A percentile compares a stretch with the other conserved stretches of the same genome.
Evolutionary conservation across 345 rosid genomes (phyloP).

Genomic region (Eucalyptus polybractea): DNA sequence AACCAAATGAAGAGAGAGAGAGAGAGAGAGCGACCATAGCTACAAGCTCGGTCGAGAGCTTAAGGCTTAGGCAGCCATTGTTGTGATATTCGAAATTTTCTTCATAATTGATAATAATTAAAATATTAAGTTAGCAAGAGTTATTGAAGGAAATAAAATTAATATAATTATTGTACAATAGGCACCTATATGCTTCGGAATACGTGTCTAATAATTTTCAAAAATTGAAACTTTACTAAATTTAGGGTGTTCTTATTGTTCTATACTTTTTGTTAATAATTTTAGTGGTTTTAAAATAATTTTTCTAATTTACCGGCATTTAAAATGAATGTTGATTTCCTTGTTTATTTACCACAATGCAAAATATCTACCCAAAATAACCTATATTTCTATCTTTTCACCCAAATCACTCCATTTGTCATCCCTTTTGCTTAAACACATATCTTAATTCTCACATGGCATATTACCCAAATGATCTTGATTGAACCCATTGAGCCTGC

Average conservation of each 20-base stretch:
- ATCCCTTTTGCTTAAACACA: not conserved
- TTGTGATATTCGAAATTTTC: no score
- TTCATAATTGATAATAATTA: no score
- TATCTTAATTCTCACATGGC: not conserved
- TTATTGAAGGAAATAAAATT: no score
- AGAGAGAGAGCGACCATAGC: not conserved
- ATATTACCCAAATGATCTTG: not conserved
- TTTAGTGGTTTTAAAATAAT: no score
- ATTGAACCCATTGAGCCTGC: not conserved
- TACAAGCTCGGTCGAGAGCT: not conserved
- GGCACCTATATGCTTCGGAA: fast-evolving
- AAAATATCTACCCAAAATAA: not conserved
- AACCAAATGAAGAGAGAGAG: not conserved
- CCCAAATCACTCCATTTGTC: not conserved
- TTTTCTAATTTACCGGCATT: not conserved
- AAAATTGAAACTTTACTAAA: not conserved
- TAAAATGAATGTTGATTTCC: fast-evolving
- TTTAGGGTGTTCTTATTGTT: not conserved
- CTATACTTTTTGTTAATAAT: not conserved
- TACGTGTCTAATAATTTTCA: no score
- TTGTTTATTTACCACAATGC: no score
- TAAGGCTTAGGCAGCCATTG: not conserved
- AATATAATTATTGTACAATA: no score
- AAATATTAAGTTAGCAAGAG: fast-evolving
- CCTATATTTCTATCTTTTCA: not conserved